Percentiles rank a stretch among this genome's conserved stretches.
Conservation (phyloP, 306 rosid genomes). For the Cicer bijugum region DNA sequence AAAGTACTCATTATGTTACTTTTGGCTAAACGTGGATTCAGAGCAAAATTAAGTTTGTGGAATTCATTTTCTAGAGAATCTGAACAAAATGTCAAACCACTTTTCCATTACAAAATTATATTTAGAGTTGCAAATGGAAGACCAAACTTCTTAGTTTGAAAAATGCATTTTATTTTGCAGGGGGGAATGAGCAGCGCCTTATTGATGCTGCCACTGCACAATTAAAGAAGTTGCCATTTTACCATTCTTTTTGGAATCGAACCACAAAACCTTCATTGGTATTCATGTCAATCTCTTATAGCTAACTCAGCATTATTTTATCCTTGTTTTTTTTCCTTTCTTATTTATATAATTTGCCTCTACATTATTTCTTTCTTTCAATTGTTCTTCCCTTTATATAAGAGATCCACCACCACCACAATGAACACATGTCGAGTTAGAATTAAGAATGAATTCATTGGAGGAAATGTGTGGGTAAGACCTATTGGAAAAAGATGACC, state of each 20-base stretch:
- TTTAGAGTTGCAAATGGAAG: too few relatives aligned
- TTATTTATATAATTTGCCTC: constrained; percentile 11
- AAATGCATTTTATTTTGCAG: constrained; percentile 52
- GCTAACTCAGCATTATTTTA: constrained; percentile 16
- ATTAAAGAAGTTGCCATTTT: constrained; percentile 88
- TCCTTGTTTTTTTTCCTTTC: constrained; percentile 22
- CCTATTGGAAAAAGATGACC: not conserved
- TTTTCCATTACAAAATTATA: too few relatives aligned
- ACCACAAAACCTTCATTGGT: constrained; percentile 95
- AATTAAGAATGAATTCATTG: constrained; percentile 9
- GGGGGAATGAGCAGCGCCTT: constrained; percentile 88
- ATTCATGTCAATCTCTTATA: constrained; percentile 41
- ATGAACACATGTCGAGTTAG: constrained; percentile 11
- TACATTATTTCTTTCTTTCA: constrained; percentile 25
- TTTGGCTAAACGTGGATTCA: too few relatives aligned
- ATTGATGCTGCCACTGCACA: constrained; percentile 85
- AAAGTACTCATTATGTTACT: too few relatives aligned
- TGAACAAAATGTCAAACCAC: too few relatives aligned
- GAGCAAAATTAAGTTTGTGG: too few relatives aligned
- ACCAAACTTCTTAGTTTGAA: too few relatives aligned
- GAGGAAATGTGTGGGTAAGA: not conserved
- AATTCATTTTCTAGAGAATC: too few relatives aligned
- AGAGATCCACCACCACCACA: not conserved
- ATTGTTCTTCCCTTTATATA: constrained; percentile 17
- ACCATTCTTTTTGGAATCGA: constrained; percentile 99